Conservation (phyloP, 2,329 filamentous ascomycete species). For the Xylariaceae sp. region DNA sequence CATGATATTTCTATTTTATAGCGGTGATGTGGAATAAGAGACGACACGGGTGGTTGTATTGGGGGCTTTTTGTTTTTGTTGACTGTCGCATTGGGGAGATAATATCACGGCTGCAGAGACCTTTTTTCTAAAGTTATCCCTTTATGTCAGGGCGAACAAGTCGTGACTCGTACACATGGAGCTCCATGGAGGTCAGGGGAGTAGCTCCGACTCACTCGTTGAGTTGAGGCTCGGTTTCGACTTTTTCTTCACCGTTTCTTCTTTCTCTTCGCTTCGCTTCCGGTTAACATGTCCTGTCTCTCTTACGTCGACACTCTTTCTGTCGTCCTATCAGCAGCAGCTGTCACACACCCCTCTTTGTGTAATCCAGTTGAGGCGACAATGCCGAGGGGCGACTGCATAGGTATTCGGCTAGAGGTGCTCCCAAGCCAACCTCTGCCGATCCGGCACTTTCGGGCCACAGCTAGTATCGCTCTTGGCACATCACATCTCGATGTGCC, state of each 20-base stretch:
- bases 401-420: not conserved
- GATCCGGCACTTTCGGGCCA: not conserved
- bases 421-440: not conserved
- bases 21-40: not conserved
- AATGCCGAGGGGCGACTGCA: not conserved
- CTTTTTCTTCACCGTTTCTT: not conserved
- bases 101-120: not conserved
- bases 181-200: not conserved
- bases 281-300: too few relatives aligned
- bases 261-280: not conserved
- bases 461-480: not conserved
- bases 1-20: not conserved
- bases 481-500: too few relatives aligned
- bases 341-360: not conserved
- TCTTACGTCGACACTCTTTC: too few relatives aligned
- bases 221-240: not conserved
- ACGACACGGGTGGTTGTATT: not conserved
- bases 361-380: not conserved
- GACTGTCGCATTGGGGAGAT: not conserved
- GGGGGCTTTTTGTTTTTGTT: not conserved
- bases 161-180: not conserved
- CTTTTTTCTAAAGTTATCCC: not conserved
- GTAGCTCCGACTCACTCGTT: not conserved
- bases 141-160: not conserved
- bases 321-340: too few relatives aligned